phyloP scores from a whole-genome alignment of 306 rosid genomes.

The Abrus pulchellus region DNA sequence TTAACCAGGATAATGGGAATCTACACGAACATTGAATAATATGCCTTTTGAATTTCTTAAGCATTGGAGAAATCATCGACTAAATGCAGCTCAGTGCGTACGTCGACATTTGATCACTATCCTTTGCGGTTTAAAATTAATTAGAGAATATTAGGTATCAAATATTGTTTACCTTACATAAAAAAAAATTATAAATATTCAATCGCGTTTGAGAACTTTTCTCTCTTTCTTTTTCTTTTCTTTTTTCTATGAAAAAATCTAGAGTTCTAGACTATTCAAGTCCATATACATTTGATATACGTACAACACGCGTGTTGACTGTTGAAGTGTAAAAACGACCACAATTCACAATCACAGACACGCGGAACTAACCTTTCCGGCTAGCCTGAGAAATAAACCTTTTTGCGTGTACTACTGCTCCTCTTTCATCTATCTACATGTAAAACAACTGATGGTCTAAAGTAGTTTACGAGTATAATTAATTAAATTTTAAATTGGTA shows the following conservation, averaged over 20 bases:
- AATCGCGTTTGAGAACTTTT: not conserved
- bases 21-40: not conserved
- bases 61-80: not conserved
- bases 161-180: not conserved
- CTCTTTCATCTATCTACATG: not conserved
- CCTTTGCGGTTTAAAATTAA: not conserved
- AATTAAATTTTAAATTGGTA: not conserved
- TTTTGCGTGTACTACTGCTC: not conserved
- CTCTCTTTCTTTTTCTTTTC: not conserved
- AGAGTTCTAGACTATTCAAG: not conserved
- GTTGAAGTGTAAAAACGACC: not conserved
- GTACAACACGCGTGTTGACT: not conserved
- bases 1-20: conserved; percentile 15
- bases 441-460: not conserved
- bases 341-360: not conserved
- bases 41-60: not conserved
- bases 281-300: conserved; percentile 26
- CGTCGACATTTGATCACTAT: not conserved
- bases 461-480: not conserved
- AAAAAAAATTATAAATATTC: not conserved
- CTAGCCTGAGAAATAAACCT: not conserved
- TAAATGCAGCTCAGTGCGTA: not conserved
- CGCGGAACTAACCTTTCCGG: not conserved
- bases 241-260: too few species aligned
- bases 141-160: not conserved